phyloP scores from a whole-genome alignment of 768 basidiomycete species.

The Neoboletus brunneissimus region DNA sequence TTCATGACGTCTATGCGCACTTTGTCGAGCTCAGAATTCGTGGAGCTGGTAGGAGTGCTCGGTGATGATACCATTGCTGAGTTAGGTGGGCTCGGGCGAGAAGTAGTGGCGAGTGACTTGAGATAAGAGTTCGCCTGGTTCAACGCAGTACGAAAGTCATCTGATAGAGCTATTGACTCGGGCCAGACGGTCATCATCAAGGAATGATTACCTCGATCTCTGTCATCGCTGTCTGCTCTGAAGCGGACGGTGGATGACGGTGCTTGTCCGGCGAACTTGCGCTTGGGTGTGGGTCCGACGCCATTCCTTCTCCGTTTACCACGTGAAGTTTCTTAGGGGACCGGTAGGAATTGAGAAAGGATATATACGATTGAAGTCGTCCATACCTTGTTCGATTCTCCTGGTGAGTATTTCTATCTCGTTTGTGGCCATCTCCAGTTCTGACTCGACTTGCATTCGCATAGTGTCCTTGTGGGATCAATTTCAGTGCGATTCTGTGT shows the following conservation, averaged over 20 bases:
- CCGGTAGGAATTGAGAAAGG: not conserved
- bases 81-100: conserved; percentile 35
- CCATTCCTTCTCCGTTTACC: conserved; percentile 33
- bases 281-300: conserved; percentile 24
- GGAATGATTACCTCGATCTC: conserved; percentile 31
- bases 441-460: conserved; percentile 68
- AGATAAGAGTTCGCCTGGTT: conserved; percentile 61
- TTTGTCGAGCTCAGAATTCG: conserved; percentile 45
- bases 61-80: conserved; percentile 38
- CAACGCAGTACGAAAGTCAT: conserved; percentile 73
- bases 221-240: conserved; percentile 35
- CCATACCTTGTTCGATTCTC: conserved; percentile 47
- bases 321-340: conserved; percentile 26
- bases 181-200: not conserved
- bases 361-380: not conserved
- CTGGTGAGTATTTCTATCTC: conserved; percentile 66
- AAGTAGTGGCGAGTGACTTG: conserved; percentile 50
- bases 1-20: conserved; percentile 62
- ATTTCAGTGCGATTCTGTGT: conserved; percentile 9
- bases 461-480: conserved; percentile 50
- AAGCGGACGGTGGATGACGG: conserved; percentile 28
- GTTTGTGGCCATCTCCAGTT: conserved; percentile 69
- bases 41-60: conserved; percentile 35
- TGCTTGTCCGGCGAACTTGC: conserved; percentile 35
- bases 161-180: conserved; percentile 33